Evolutionary conservation across 2,329 filamentous ascomycete species (phyloP), one percentile per base, ranked within the genome.

Genomic region (Diaporthe helianthi): DNA sequence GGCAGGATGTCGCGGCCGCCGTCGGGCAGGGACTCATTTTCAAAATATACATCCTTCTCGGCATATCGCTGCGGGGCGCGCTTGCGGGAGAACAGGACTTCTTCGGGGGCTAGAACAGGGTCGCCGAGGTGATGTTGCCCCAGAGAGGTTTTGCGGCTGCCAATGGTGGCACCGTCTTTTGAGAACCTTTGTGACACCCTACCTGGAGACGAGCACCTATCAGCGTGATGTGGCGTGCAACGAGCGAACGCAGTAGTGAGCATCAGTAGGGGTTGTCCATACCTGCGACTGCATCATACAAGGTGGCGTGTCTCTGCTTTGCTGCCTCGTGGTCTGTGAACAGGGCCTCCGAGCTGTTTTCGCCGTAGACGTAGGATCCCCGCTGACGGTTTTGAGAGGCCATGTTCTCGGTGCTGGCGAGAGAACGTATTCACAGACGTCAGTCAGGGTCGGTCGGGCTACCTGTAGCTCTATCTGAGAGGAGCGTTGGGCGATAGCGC

Each of bases 241-340:
- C 67, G 55, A 49, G 73, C 68, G 54, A 22, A n/a, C 19, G 41
- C 44, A 19, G 9, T n/a, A n/a, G 31, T 22, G 44, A n/a, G 31
- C 15, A 26, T 19, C n/a, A n/a, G 36, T 10, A n/a, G 33, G 29
- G 53, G 36, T 68, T 29, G 51, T 41, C 74, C 79, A 73, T 76
- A 91, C 90, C 90, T 75, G 90, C 90, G 66, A 93, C 90, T 19
- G 90, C 91, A 79, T 94, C 91, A 78, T 91, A 94, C 24, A 94
- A 79, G 24, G 85, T 92, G 49, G 86, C 84, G 55, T 77, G 74
- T 58, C 80, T 77, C 74, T 77, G 77, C 76, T 72, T 72, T 67
- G 76, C 65, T 67, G 73, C 36, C 73, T 74, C 69, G 72, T 75
- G 71, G 65, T 70, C 75, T 49, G 71, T 74, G 24, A 53, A 73